Evolutionary conservation across 2,329 filamentous ascomycete genomes (phyloP), one percentile per base, ranked within the genome.

Genomic region (Microcera coccophila): DNA sequence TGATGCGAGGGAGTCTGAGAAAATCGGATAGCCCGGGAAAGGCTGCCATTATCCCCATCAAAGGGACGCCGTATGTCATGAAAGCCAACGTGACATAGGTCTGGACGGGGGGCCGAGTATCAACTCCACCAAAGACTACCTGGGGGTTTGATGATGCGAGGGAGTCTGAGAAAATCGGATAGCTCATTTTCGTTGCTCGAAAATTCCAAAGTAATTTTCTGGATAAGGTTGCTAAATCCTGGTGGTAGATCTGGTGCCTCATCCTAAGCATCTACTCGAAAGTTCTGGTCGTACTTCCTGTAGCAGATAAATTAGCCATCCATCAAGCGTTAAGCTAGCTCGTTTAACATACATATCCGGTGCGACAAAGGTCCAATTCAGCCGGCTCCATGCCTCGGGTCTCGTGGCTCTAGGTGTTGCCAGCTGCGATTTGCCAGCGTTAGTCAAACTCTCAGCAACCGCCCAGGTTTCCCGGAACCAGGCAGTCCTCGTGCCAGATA

Each of bases 221-320:
- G 44, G 11, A 57, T 38, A 14, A 65, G 22, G 3, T 49, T 21
- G 5, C 40, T 39, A 21, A 63, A 47, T 3, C 42, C 36, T 3
- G 19, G 7, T 19, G 58, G 52, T 5, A 55, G 45, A 3, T 55
- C 41, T 2, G 44, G 38, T 19, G 5, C 33, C 20, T 50, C 37
- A 5, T 55, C 48, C 44, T 47, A 55, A 4, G 59, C 52, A 39
- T 62, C 55, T 7, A 66, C 57, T 39, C 51, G 52, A 28, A 68
- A 44, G 36, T 49, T 62, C 65, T 65, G 68, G 46, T 68, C 65
- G 42, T 59, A 57, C 17, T 51, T 36, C 54, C 63, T 66, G 29
- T 22, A 15, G 16, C 5, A n/a, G 29, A 9, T n/a, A 17, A n/a
- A 15, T 32, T 15, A 32, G 29, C n/a, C n/a, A n/a, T n/a, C 8